phyloP scores from a whole-genome alignment of 768 basidiomycete genomes.

The Artomyces pyxidatus region DNA sequence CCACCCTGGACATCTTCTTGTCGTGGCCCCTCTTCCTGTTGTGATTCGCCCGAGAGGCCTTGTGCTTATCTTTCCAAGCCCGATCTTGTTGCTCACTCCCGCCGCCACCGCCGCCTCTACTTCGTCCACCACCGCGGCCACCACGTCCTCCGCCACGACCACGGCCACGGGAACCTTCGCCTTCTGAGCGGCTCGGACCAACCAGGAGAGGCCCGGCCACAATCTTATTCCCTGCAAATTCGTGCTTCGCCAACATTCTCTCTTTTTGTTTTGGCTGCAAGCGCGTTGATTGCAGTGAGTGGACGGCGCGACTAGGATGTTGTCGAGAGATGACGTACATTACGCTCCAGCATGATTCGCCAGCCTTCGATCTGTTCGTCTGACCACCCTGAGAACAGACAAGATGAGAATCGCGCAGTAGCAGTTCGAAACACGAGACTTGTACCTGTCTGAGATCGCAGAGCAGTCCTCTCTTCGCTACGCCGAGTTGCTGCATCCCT shows the following conservation, averaged over 20 bases:
- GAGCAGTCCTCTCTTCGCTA: slow-evolving; percentile 54
- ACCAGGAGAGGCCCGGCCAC: slow-evolving; percentile 2
- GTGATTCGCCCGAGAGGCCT: slow-evolving; percentile 64
- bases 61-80: slow-evolving; percentile 71
- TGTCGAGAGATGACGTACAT: slow-evolving; percentile 65
- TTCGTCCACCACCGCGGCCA: slow-evolving; percentile 31
- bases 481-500: slow-evolving; percentile 66
- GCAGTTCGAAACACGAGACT: not conserved
- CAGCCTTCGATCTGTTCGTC: slow-evolving; percentile 92
- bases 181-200: slow-evolving; percentile 1
- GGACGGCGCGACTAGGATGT: too few species aligned
- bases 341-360: slow-evolving; percentile 81
- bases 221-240: slow-evolving; percentile 58
- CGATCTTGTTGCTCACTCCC: slow-evolving; percentile 41
- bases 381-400: slow-evolving; percentile 50
- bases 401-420: not conserved
- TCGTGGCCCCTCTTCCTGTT: slow-evolving; percentile 80
- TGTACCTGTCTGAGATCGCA: slow-evolving; percentile 63
- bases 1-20: slow-evolving; percentile 75
- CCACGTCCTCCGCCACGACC: slow-evolving; percentile 14
- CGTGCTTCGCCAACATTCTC: slow-evolving; percentile 65
- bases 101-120: slow-evolving; percentile 33
- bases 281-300: not conserved
- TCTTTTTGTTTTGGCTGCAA: slow-evolving; percentile 58
- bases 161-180: too few species aligned